Evolutionary conservation across 1,139 yeast species (phyloP), one percentile per base, ranked within the genome.

Genomic region (Kodamaea alishanica): DNA sequence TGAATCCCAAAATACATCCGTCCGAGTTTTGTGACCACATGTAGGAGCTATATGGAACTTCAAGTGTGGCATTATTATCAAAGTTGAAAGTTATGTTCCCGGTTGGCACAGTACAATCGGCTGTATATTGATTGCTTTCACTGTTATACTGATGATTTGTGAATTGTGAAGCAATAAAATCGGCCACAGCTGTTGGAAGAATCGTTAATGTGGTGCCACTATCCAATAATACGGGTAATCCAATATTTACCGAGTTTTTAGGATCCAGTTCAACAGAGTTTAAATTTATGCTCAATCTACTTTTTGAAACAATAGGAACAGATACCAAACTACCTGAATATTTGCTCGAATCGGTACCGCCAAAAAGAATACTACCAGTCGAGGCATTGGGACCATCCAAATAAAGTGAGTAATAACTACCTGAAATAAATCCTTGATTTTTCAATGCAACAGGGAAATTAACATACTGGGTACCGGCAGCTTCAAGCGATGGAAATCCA

Each of bases 161-260:
- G 20, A 15, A 15, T 15, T 15, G 20, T 15, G 20, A 15, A 0
- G 75, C 79, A 40, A 81, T 58, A 4, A 56, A 45, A 3, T 53
- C 50, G 9, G 77, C 58, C 23, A 74, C 50, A n/a, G 47, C 53
- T 1, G 50, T 36, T 15, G 87, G 84, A 2, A 80, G 56, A 46
- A 71, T 73, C 5, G 83, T 68, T 35, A 78, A 58, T 2, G 89
- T 77, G 6, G 89, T 75, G 33, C 92, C 92, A 2, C 87, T 75
- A 58, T 84, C 92, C 31, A 84, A 59, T 33, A 79, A 56, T 3
- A 81, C 84, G 1, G 76, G 63, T 35, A 29, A 12, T 26, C 35
- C 25, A 9, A 32, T 29, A 11, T 33, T 27, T 27, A 29, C 30
- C 11, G 24, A 24, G 24, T 25, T 25, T 6, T 25, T 6, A 15